Evolutionary conservation across 257 asterid genomes (phyloP), one percentile per base, ranked within the genome.

Genomic region (Ballota nigra): DNA sequence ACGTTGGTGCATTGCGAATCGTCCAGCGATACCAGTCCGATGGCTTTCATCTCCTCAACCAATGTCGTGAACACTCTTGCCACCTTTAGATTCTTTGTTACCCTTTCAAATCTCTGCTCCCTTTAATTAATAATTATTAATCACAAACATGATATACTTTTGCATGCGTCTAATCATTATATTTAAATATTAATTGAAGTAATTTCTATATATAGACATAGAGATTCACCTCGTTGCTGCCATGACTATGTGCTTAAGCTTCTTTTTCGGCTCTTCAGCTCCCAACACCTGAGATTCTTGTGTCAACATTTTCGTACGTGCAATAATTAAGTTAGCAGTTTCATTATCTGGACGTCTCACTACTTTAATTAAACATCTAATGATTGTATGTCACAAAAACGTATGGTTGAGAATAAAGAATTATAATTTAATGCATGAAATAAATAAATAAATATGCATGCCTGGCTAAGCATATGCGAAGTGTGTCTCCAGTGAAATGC

Each of bases 41-140:
- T 93, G 11, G 98, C 98, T 76, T 88, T 93, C 98, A 93, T 93
- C 87, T 93, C 98, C 88, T 92, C 98, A 56, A 92, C 98, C 68
- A 92, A 75, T 8, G 97, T 92, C 26, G 88, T 87, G 69, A 93
- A 91, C 1, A 90, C 96, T 77, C 98, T 87, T 24, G 98, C 96
- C 78, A 93, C 97, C 85, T 93, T 92, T 71, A 95, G 86, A 79
- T 92, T 89, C 93, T 88, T 95, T 1, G 98, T 92, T 65, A 95
- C 96, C 82, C 98, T 88, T 77, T 95, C 87, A 63, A 95, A 84
- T 77, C 98, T 86, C 84, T 95, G 97, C 41, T 92, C 98, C 80
- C 99, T 95, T 70, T 77, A 11, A 33, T 2, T 36, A 33, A 33
- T 33, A 2, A 31, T 0, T 19, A 13, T 19, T 12, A 9, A 58